These are phyloP conservation scores for Nicotiana sylvestris DNA, from an alignment of 257 asterid species.

Conservation along the genomic window DNA sequence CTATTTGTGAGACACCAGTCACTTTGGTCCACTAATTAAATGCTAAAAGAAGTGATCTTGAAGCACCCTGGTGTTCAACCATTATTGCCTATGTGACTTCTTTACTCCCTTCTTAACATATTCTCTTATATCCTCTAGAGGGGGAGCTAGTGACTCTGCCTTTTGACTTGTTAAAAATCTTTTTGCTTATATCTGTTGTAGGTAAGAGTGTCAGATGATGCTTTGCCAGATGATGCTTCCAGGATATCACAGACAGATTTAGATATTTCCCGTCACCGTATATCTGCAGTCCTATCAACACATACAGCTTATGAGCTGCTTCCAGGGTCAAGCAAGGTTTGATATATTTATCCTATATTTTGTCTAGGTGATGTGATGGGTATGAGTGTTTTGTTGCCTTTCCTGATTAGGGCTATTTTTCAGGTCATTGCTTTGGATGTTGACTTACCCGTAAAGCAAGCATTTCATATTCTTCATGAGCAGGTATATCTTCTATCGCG, in stretches of 20 bases:
- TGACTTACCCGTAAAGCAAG: constrained; percentile 87
- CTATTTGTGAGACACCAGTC: neutral
- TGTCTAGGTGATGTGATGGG: neutral
- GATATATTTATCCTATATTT: constrained; percentile 19
- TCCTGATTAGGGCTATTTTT: constrained; percentile 11
- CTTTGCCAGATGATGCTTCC: constrained; percentile 42
- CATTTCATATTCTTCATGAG: constrained; percentile 90
- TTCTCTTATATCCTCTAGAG: neutral
- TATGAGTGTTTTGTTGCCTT: neutral
- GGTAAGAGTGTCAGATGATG: constrained; percentile 72
- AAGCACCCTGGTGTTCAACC: constrained; percentile 8
- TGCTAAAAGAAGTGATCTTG: neutral
- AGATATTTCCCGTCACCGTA: constrained; percentile 64
- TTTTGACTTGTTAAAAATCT: neutral
- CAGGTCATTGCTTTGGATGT: constrained; percentile 91
- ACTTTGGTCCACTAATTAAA: neutral
- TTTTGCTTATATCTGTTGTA: constrained; percentile 18
- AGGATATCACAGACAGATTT: constrained; percentile 71
- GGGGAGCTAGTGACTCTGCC: neutral
- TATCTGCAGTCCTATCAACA: constrained; percentile 61
- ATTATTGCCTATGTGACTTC: neutral
- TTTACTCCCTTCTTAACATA: neutral
- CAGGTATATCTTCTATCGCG: constrained; percentile 50
- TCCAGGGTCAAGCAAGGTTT: constrained; percentile 94
- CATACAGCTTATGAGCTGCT: constrained; percentile 87